A percentile compares a stretch with the other conserved stretches of the same genome.
phyloP scores from a whole-genome alignment of 2,329 filamentous ascomycete genomes.

The Apiospora phragmitis region DNA sequence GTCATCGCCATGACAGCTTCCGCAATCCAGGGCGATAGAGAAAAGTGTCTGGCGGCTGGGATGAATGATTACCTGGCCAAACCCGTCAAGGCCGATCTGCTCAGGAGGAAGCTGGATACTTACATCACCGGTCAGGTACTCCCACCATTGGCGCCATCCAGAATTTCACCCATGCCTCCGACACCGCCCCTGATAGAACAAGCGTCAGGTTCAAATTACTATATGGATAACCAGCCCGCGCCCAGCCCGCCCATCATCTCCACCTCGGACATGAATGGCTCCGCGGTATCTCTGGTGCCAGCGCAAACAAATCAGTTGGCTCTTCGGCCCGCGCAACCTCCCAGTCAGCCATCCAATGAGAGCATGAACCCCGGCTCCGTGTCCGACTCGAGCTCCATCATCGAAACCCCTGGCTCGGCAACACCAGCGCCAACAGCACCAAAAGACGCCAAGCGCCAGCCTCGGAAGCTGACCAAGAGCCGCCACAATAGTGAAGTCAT shows the following conservation, averaged over 20 bases:
- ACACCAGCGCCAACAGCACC: slow-evolving; percentile 11
- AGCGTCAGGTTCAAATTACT: background rate
- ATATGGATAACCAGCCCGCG: background rate
- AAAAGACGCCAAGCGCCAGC: slow-evolving; percentile 28
- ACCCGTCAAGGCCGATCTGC: slow-evolving; percentile 83
- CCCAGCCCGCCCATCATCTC: slow-evolving; percentile 18
- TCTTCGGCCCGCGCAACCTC: slow-evolving; percentile 16
- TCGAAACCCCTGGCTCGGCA: slow-evolving; percentile 20
- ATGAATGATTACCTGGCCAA: slow-evolving; percentile 99
- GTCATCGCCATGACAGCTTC: slow-evolving; percentile 97
- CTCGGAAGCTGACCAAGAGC: slow-evolving; percentile 43
- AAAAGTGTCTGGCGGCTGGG: slow-evolving; percentile 91
- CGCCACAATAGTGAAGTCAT: slow-evolving; percentile 38
- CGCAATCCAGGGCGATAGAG: slow-evolving; percentile 89
- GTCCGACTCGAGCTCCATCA: slow-evolving; percentile 30
- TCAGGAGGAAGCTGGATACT: slow-evolving; percentile 76
- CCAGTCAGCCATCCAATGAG: slow-evolving; percentile 36
- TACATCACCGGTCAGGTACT: slow-evolving; percentile 47
- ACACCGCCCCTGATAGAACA: background rate
- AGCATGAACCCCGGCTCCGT: slow-evolving; percentile 26
- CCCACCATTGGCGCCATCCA: slow-evolving; percentile 26
- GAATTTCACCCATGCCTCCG: slow-evolving; percentile 13
- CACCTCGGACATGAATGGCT: background rate
- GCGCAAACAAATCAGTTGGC: background rate
- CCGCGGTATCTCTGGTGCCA: slow-evolving; percentile 1